Base-by-base conservation (phyloP, 768 basidiomycete species). In the Russula emetica region DNA sequence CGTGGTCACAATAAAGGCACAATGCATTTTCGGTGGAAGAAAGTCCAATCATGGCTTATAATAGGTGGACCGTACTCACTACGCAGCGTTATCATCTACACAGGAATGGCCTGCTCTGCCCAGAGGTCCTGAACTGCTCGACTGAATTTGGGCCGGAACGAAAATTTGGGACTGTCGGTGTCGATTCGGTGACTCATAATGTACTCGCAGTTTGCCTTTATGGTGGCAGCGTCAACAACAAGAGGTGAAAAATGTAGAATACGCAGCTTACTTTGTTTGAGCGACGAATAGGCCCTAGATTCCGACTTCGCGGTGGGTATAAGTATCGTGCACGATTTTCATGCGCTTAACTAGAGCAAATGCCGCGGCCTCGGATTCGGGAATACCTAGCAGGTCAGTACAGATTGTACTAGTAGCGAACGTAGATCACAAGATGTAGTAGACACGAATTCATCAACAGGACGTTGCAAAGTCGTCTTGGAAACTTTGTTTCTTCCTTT, bases 391-490 rank as follows among this genome's bases (percentile, higher is more conserved):
- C 11, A 40, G 30, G 44, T 18, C 8, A 22, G 20, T 22, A 24
- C n/a, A 38, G 62, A 49, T n/a, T 58, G 30, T 34, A 45, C 32
- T 20, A 44, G 50, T 36, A 38, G 20, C 1, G 18, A 5, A 26
- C 14, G 16, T 24, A 14, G 14, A 11, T 54, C 8, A 26, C 13
- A 28, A 22, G 11, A 32, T 7, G n/a, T n/a, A n/a, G 38, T n/a
- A n/a, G 52, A 42, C 30, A 69, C 90, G 56, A 65, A 91, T 93
- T 92, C 20, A 97, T 79, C 20, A 96, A 77, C 20, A 96, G 75
- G 69, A 96, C 93, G 80, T 94, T 92, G 78, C 89, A 92, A 73
- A 92, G 91, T 70, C 85, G 84, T 73, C 85, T 86, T 62, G 86
- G 85, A 73, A 81, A 84, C 72, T 82, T 85, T 14, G 80, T 82